phyloP scores from a whole-genome alignment of 768 basidiomycete genomes.

The Phaeolepiota aurea region DNA sequence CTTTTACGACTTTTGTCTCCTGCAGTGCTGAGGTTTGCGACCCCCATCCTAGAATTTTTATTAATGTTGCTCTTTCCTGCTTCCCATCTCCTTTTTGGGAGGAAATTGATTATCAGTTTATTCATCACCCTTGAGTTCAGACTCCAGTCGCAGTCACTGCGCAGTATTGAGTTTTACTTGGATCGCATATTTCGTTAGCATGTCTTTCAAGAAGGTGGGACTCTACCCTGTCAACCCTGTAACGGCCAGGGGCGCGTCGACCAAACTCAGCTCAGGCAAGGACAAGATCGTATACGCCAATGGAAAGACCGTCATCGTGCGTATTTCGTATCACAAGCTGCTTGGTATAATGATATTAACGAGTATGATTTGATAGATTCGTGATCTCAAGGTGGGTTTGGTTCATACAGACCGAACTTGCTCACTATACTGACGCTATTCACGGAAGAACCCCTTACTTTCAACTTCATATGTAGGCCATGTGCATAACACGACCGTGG shows the following conservation, averaged over 20 bases:
- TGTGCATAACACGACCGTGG: slow-evolving; percentile 78
- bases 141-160: no score
- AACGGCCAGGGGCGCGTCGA: slow-evolving; percentile 21
- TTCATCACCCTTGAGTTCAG: no score
- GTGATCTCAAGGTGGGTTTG: slow-evolving; percentile 76
- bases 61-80: no score
- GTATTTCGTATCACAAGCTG: slow-evolving; percentile 28
- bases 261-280: slow-evolving; percentile 35
- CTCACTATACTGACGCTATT: slow-evolving; percentile 3
- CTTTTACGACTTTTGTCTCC: background rate
- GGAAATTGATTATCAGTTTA: background rate
- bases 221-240: slow-evolving; percentile 60
- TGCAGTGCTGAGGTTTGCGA: no score
- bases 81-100: background rate
- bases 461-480: slow-evolving; percentile 72
- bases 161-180: no score
- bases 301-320: slow-evolving; percentile 77
- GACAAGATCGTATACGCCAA: slow-evolving; percentile 83
- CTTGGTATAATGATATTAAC: background rate
- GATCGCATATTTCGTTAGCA: no score
- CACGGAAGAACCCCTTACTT: slow-evolving; percentile 50
- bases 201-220: slow-evolving; percentile 34
- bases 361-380: slow-evolving; percentile 40
- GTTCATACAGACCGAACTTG: slow-evolving; percentile 4
- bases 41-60: background rate